Evolutionary conservation across 805 yeast species (phyloP).

Genomic region (Monosporozyma unispora): DNA sequence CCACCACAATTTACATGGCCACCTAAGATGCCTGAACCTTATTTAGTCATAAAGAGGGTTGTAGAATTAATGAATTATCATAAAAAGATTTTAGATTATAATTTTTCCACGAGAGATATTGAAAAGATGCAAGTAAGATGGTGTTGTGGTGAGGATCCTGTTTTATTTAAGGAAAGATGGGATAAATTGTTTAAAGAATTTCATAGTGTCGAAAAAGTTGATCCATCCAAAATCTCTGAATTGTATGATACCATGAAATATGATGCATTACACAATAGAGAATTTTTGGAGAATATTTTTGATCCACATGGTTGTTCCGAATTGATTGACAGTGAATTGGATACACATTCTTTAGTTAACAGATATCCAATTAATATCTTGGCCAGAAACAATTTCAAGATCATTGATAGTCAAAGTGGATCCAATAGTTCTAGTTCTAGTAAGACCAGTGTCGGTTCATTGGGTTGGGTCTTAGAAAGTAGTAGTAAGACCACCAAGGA

Average conservation of each 20-base stretch:
- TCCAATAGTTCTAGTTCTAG: slow-evolving; percentile 9
- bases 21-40: slow-evolving; percentile 95
- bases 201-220: slow-evolving; percentile 86
- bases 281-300: slow-evolving; percentile 76
- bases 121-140: slow-evolving; percentile 64
- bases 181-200: slow-evolving; percentile 91
- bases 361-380: slow-evolving; percentile 66
- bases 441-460: slow-evolving; percentile 46
- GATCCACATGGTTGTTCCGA: slow-evolving; percentile 46
- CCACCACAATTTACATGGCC: slow-evolving; percentile 99
- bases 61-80: slow-evolving; percentile 94
- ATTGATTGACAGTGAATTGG: slow-evolving; percentile 21
- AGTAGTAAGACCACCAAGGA: slow-evolving; percentile 20
- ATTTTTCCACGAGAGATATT: slow-evolving; percentile 60
- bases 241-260: slow-evolving; percentile 97
- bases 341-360: slow-evolving; percentile 44
- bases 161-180: slow-evolving; percentile 90
- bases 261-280: slow-evolving; percentile 92
- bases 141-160: slow-evolving; percentile 97
- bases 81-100: slow-evolving; percentile 70
- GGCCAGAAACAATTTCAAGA: slow-evolving; percentile 68
- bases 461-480: slow-evolving; percentile 61
- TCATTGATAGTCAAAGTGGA: slow-evolving; percentile 31
- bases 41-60: slow-evolving; percentile 84
- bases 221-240: slow-evolving; percentile 94